A percentile compares a stretch with the other conserved stretches of the same genome.
Conservation (phyloP, 2,329 filamentous ascomycete species). For the Rosellinia necatrix region DNA sequence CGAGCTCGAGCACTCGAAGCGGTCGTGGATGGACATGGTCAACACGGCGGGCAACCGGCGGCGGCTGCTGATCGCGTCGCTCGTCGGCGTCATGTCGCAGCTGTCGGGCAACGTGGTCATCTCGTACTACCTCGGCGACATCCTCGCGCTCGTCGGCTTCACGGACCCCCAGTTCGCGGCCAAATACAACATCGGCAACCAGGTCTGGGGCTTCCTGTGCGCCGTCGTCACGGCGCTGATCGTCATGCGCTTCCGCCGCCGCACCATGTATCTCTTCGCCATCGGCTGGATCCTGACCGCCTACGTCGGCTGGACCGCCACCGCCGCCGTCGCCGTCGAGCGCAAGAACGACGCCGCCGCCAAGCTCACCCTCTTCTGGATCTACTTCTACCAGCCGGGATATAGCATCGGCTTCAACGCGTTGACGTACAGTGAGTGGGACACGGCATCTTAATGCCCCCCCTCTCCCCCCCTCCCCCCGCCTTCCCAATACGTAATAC, state of each 20-base stretch:
- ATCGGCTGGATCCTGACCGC: constrained; percentile 54
- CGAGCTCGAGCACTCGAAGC: constrained; percentile 52
- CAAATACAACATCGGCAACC: constrained; percentile 53
- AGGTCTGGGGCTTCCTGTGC: constrained; percentile 53
- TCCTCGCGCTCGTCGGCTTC: constrained; percentile 52
- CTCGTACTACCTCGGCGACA: constrained; percentile 52
- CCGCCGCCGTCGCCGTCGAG: constrained; percentile 42
- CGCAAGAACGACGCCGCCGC: constrained; percentile 39
- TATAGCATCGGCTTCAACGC: constrained; percentile 68
- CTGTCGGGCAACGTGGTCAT: constrained; percentile 58
- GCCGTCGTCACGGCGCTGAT: constrained; percentile 49
- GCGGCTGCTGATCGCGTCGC: constrained; percentile 52
- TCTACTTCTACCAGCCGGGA: constrained; percentile 57
- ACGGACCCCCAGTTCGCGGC: constrained; percentile 47
- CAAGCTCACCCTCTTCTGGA: constrained; percentile 56
- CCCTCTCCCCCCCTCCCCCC: no score
- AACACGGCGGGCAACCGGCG: constrained; percentile 55
- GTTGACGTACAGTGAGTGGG: constrained; percentile 57
- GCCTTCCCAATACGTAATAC: no score
- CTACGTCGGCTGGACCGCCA: constrained; percentile 62
- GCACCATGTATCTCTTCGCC: constrained; percentile 58
- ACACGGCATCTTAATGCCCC: not conserved
- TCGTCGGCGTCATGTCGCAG: constrained; percentile 59
- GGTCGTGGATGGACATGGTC: constrained; percentile 59
- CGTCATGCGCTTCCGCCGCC: constrained; percentile 50